A percentile compares a stretch with the other conserved stretches of the same genome.
These are phyloP conservation scores for Lyophyllum atratum DNA, from an alignment of 768 basidiomycete genomes.

Conservation along the genomic window DNA sequence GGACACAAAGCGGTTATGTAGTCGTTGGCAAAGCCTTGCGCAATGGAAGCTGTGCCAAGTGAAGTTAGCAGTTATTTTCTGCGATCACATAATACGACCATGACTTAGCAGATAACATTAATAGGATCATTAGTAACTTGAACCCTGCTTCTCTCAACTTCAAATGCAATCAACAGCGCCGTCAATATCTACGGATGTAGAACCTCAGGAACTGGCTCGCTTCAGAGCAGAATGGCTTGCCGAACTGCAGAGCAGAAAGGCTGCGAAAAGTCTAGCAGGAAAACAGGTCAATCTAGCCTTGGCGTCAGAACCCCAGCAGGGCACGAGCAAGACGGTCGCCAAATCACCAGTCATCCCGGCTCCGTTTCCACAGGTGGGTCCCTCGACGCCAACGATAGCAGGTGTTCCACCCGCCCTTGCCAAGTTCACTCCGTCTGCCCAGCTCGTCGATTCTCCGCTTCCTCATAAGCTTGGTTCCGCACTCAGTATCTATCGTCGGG, in stretches of 20 bases:
- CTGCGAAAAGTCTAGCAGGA: constrained; percentile 6
- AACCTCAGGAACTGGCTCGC: constrained; percentile 60
- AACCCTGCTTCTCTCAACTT: no score
- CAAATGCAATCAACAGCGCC: constrained; percentile 20
- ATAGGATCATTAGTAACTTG: no score
- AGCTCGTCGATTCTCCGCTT: constrained; percentile 26
- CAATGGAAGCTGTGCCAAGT: no score
- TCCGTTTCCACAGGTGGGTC: constrained; percentile 5
- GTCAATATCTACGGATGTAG: constrained; percentile 32
- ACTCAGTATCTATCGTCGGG: constrained; percentile 65
- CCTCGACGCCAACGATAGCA: constrained; percentile 20
- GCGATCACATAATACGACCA: no score
- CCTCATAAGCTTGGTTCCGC: constrained; percentile 47
- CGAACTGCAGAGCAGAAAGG: constrained; percentile 53
- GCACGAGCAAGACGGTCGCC: constrained; percentile 2
- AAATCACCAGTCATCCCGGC: background rate
- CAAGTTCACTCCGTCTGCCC: constrained; percentile 23
- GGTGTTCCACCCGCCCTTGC: constrained; percentile 16
- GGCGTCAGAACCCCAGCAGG: constrained; percentile 3
- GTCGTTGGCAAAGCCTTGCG: no score
- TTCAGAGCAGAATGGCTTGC: constrained; percentile 78
- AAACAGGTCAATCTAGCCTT: background rate
- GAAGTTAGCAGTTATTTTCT: no score
- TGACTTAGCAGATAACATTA: constrained; percentile 10
- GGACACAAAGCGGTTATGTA: no score